Conservation (phyloP, 768 basidiomycete species). For the Psilocybe subaeruginosa region DNA sequence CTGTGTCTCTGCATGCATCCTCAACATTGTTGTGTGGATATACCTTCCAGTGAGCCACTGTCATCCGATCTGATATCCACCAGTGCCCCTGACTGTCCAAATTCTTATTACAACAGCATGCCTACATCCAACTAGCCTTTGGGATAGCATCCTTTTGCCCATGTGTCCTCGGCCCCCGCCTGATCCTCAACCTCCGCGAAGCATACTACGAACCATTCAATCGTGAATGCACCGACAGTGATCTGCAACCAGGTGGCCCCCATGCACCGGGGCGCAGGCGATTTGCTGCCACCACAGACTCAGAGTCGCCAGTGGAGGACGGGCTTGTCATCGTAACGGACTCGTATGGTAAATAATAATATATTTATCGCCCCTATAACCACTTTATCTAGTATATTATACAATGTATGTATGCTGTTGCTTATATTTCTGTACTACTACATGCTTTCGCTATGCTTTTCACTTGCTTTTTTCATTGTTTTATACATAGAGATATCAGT, state of each 20-base stretch:
- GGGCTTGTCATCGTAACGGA: too few species aligned
- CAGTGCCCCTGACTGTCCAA: background rate
- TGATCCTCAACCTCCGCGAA: slow-evolving; percentile 16
- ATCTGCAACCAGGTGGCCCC: background rate
- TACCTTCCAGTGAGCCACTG: background rate
- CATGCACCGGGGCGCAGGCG: background rate
- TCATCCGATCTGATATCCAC: background rate
- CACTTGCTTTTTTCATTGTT: too few species aligned
- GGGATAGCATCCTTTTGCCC: slow-evolving; percentile 6
- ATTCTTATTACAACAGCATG: background rate
- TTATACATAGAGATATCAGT: too few species aligned
- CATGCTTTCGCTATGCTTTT: too few species aligned
- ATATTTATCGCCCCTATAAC: too few species aligned
- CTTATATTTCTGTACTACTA: too few species aligned
- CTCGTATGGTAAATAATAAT: too few species aligned
- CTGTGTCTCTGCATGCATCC: background rate
- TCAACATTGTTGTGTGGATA: slow-evolving; percentile 10
- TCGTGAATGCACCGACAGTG: slow-evolving; percentile 1
- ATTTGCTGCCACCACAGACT: too few species aligned
- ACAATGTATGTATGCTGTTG: too few species aligned
- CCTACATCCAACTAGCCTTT: slow-evolving; percentile 2
- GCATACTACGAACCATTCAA: slow-evolving; percentile 16
- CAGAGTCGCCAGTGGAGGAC: too few species aligned
- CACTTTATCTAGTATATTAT: too few species aligned
- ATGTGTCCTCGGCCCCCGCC: slow-evolving; percentile 13